Percentiles rank a stretch among this genome's conserved stretches.
Conservation (phyloP, 2,329 filamentous ascomycete species). For the Xylaria sp. region DNA sequence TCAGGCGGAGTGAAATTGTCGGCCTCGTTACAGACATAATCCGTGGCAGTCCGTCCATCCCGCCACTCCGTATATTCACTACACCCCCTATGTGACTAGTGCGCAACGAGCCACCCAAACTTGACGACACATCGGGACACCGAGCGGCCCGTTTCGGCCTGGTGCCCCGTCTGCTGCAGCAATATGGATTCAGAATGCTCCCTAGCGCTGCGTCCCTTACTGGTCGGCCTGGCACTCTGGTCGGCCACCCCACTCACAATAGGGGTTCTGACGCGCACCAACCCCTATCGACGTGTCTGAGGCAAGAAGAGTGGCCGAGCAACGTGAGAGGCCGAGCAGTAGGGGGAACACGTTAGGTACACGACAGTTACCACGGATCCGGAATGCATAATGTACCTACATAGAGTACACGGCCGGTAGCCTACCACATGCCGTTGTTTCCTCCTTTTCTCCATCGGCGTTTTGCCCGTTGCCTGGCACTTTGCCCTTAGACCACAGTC, state of each 20-base stretch:
- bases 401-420: background rate
- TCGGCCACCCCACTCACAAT: background rate
- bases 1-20: background rate
- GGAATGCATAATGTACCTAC: background rate
- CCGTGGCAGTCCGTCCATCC: background rate
- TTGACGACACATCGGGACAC: background rate
- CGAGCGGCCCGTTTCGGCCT: background rate
- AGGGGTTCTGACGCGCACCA: background rate
- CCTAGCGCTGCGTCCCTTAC: background rate
- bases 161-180: background rate
- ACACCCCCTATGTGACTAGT: too few species aligned
- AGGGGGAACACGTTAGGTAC: background rate
- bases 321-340: background rate
- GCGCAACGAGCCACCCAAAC: background rate
- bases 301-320: background rate
- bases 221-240: background rate
- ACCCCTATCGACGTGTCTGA: background rate
- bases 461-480: background rate
- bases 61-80: too few species aligned
- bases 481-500: background rate
- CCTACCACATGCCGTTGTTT: background rate
- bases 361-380: background rate
- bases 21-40: background rate
- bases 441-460: background rate
- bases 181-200: background rate